Evolutionary conservation across 495 filamentous ascomycete genomes (phyloP).

Genomic region (Talaromyces borbonicus): DNA sequence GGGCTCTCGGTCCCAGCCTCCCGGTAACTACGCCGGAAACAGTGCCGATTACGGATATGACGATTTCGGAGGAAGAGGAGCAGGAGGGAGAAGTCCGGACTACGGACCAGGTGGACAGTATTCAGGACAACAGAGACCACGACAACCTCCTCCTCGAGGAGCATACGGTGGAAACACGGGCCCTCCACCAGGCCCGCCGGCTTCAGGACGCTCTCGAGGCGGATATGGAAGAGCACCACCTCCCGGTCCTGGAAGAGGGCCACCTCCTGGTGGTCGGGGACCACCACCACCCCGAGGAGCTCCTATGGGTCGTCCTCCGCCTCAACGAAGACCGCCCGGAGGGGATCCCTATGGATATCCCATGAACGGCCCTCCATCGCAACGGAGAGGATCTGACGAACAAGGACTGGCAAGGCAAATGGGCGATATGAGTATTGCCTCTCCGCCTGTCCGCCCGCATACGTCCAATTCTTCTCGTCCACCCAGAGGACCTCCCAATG

Average conservation of each 20-base stretch:
- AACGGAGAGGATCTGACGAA: constrained; percentile 5
- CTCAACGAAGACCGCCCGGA: constrained; percentile 1
- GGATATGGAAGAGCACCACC: constrained; percentile 5
- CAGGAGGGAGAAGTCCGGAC: too few relatives aligned
- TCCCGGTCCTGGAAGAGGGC: constrained; percentile 1
- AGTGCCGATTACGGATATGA: background rate
- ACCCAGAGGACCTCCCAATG: constrained; percentile 12
- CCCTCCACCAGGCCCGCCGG: background rate
- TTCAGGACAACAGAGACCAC: constrained; percentile 2
- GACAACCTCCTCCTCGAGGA: constrained; percentile 6
- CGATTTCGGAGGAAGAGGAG: background rate
- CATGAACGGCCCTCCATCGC: background rate
- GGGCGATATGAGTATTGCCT: constrained; percentile 44
- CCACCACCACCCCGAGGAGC: constrained; percentile 4
- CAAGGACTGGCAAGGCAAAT: constrained; percentile 41
- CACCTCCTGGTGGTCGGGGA: constrained; percentile 1
- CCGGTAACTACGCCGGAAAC: background rate
- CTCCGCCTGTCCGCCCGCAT: constrained; percentile 27
- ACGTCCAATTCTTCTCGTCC: constrained; percentile 27
- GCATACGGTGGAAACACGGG: background rate
- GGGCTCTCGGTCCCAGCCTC: background rate
- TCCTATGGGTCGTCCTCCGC: constrained; percentile 5
- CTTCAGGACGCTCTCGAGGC: background rate
- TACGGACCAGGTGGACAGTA: background rate
- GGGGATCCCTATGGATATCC: constrained; percentile 5